These are phyloP conservation scores for Picochlorum sp. DNA, from an alignment of 139 green algal species.

Conservation along the genomic window DNA sequence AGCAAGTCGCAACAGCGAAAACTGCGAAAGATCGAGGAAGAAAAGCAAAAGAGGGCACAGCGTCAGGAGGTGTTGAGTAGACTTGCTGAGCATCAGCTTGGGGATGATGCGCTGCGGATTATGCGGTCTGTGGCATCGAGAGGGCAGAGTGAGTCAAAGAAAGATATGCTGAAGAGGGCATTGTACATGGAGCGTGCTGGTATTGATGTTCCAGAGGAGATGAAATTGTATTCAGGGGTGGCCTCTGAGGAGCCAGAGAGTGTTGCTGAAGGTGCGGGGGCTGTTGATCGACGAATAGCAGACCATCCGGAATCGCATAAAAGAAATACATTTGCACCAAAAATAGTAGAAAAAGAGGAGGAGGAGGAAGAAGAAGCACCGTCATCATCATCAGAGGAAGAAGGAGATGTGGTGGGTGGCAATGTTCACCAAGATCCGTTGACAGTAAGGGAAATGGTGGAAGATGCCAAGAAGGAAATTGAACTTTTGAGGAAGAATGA, in stretches of 20 bases:
- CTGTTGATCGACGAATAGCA: background rate
- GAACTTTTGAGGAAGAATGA: background rate
- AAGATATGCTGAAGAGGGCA: constrained; percentile 50
- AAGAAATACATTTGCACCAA: too few species aligned
- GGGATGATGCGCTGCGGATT: constrained; percentile 22
- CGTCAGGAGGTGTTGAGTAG: constrained; percentile 24
- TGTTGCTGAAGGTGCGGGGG: background rate
- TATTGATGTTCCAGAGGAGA: constrained; percentile 17
- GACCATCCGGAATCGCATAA: background rate
- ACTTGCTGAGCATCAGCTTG: constrained; percentile 27
- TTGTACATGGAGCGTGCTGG: constrained; percentile 55
- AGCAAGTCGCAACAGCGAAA: constrained; percentile 67
- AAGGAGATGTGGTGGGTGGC: background rate
- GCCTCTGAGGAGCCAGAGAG: background rate
- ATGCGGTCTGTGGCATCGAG: constrained; percentile 47
- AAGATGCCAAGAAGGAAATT: background rate
- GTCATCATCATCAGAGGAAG: constrained; percentile 1
- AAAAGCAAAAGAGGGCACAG: constrained; percentile 44
- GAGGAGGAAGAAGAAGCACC: background rate
- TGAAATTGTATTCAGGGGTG: background rate
- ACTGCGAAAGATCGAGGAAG: constrained; percentile 54
- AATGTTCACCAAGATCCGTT: background rate
- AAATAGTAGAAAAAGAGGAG: constrained; percentile 9
- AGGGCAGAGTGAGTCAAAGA: constrained; percentile 61
- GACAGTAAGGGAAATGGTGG: constrained; percentile 1